Percentiles rank a stretch among this genome's conserved stretches.
Evolutionary conservation across 345 rosid genomes (phyloP).

Genomic region (Jatropha curcas): DNA sequence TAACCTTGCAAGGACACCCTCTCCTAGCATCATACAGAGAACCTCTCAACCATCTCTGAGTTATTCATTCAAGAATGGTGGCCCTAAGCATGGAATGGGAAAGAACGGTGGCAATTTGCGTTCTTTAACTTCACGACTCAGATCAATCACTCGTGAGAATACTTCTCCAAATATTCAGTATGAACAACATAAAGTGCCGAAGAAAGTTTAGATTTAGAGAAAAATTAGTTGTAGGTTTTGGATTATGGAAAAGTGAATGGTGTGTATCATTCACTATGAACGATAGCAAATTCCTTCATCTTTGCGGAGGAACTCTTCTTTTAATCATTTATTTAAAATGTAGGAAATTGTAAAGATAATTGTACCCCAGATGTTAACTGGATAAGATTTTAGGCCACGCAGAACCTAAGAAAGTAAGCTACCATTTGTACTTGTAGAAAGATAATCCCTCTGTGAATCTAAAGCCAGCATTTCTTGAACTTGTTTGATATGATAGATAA

Average conservation of each 20-base stretch:
- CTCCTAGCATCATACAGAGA: conserved; percentile 20
- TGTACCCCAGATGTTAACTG: neutral
- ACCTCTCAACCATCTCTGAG: conserved; percentile 24
- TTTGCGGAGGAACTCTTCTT: conserved; percentile 14
- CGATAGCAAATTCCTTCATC: neutral
- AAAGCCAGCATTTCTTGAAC: no score
- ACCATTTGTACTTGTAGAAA: neutral
- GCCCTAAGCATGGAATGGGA: conserved; percentile 24
- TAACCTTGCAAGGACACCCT: conserved; percentile 22
- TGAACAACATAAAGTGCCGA: neutral
- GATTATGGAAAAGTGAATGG: neutral
- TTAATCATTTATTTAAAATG: conserved; percentile 6
- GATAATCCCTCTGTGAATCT: no score
- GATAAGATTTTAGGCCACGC: conserved; percentile 9
- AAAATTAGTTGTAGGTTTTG: neutral
- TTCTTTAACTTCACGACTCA: conserved; percentile 25
- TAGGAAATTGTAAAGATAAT: conserved; percentile 6
- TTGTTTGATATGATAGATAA: no score
- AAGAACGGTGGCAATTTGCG: conserved; percentile 28
- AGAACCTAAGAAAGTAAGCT: neutral
- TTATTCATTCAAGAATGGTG: conserved; percentile 27
- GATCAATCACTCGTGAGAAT: conserved; percentile 31
- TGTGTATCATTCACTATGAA: no score
- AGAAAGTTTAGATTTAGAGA: neutral
- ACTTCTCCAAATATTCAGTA: conserved; percentile 45